A percentile compares a stretch with the other conserved stretches of the same genome.
Evolutionary conservation across 169 alveolate genomes (phyloP).

Genomic region (Cryptosporidium bovis): DNA sequence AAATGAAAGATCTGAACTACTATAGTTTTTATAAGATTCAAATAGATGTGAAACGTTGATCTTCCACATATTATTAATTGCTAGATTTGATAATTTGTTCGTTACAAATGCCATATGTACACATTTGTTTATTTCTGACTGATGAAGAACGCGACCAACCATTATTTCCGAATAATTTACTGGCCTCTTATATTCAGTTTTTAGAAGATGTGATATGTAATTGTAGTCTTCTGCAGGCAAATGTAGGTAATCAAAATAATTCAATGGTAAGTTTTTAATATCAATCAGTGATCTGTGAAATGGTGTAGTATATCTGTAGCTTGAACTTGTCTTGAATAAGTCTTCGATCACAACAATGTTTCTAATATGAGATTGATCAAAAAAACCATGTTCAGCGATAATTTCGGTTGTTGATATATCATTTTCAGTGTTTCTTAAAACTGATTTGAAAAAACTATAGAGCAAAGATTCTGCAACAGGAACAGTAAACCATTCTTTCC

Average conservation of each 20-base stretch:
- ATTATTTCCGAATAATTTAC: constrained; percentile 21
- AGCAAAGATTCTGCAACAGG: constrained; percentile 70
- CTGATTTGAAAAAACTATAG: constrained; percentile 24
- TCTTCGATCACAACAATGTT: constrained; percentile 1
- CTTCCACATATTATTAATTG: constrained; percentile 1
- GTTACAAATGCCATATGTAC: constrained; percentile 43
- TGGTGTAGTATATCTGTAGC: constrained; percentile 10
- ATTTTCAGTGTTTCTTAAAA: neutral
- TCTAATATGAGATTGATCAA: constrained; percentile 20
- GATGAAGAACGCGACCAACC: constrained; percentile 35
- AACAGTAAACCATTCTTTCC: constrained; percentile 65
- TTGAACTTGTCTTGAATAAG: constrained; percentile 4
- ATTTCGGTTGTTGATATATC: neutral
- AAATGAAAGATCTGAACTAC: constrained; percentile 31
- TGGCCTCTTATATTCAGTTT: constrained; percentile 43
- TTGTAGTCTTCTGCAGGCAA: constrained; percentile 18
- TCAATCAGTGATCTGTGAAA: constrained; percentile 39
- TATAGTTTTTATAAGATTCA: constrained; percentile 9
- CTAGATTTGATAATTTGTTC: neutral
- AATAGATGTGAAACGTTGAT: constrained; percentile 8
- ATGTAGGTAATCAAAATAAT: constrained; percentile 52
- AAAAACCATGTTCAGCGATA: constrained; percentile 10
- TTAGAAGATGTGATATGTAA: neutral
- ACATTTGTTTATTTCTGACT: constrained; percentile 44
- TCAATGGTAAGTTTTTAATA: constrained; percentile 19